These are phyloP conservation scores for Aspergillus melleus DNA, from an alignment of 2,329 filamentous ascomycete genomes.

Conservation along the genomic window DNA sequence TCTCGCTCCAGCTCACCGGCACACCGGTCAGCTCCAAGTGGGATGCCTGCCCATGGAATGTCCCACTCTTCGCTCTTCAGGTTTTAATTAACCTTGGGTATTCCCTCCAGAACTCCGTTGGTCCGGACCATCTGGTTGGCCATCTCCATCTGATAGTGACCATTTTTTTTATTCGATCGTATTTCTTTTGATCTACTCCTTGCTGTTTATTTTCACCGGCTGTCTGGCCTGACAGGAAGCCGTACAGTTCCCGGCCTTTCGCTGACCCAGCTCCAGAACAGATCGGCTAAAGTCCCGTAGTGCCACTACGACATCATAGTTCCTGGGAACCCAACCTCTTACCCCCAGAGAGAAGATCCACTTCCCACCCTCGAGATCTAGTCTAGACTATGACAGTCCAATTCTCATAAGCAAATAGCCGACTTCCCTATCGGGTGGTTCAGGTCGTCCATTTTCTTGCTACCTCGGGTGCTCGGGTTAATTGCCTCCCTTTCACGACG, in stretches of 20 bases:
- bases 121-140: not conserved
- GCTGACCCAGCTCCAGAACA: not conserved
- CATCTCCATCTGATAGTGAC: not conserved
- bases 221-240: not conserved
- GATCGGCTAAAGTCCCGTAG: not conserved
- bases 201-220: not conserved
- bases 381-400: not conserved
- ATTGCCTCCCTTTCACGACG: conserved; percentile 3
- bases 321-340: not conserved
- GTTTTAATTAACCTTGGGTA: not conserved
- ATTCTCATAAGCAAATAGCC: conserved; percentile 10
- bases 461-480: conserved; percentile 25
- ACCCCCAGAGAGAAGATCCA: not conserved
- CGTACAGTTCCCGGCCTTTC: not conserved
- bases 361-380: not conserved
- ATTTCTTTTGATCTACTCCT: not conserved
- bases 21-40: conserved; percentile 12
- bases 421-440: conserved; percentile 18
- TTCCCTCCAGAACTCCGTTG: not conserved
- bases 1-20: conserved; percentile 9
- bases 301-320: not conserved
- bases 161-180: not conserved
- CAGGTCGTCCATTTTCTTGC: conserved; percentile 12
- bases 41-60: conserved; percentile 6
- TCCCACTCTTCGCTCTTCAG: not conserved